phyloP scores from a whole-genome alignment of 2,329 filamentous ascomycete genomes.

The Fusarium protoensiforme region DNA sequence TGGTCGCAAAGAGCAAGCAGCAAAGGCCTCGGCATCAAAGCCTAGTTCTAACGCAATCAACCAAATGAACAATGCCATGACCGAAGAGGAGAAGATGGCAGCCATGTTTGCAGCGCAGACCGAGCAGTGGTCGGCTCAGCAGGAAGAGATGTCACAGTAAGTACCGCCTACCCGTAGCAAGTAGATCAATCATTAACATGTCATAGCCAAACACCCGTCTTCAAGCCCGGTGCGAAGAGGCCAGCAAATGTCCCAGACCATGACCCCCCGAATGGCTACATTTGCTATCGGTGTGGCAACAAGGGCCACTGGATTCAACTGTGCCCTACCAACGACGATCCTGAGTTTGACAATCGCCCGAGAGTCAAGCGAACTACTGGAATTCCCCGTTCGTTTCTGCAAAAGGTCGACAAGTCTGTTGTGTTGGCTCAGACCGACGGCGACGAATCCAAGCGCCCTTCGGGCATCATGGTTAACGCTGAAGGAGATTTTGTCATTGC shows the following conservation, averaged over 20 bases:
- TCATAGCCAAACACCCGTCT: conserved; percentile 69
- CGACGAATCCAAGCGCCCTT: conserved; percentile 84
- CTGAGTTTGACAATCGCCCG: conserved; percentile 92
- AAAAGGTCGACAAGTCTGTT: conserved; percentile 92
- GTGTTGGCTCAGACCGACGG: conserved; percentile 78
- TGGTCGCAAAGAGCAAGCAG: conserved; percentile 71
- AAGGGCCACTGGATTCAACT: conserved; percentile 99
- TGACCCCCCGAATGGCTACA: conserved; percentile 91
- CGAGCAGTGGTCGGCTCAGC: conserved; percentile 92
- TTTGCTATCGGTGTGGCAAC: conserved; percentile 95
- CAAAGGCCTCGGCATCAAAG: conserved; percentile 68
- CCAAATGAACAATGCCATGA: conserved; percentile 82
- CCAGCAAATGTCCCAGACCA: conserved; percentile 86
- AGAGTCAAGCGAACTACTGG: conserved; percentile 96
- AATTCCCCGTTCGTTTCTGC: conserved; percentile 94
- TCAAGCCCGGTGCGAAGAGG: conserved; percentile 72
- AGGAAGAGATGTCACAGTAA: conserved; percentile 90
- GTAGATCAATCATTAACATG: conserved; percentile 47
- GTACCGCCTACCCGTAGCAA: conserved; percentile 43
- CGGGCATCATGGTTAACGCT: conserved; percentile 96
- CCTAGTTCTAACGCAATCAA: conserved; percentile 66
- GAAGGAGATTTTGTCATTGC: conserved; percentile 98
- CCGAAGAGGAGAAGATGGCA: conserved; percentile 92
- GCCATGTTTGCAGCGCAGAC: conserved; percentile 92
- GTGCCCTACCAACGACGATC: conserved; percentile 98